Evolutionary conservation across 2,329 filamentous ascomycete genomes (phyloP), one percentile per base, ranked within the genome.

Genomic region (Epichloe glyceriae): DNA sequence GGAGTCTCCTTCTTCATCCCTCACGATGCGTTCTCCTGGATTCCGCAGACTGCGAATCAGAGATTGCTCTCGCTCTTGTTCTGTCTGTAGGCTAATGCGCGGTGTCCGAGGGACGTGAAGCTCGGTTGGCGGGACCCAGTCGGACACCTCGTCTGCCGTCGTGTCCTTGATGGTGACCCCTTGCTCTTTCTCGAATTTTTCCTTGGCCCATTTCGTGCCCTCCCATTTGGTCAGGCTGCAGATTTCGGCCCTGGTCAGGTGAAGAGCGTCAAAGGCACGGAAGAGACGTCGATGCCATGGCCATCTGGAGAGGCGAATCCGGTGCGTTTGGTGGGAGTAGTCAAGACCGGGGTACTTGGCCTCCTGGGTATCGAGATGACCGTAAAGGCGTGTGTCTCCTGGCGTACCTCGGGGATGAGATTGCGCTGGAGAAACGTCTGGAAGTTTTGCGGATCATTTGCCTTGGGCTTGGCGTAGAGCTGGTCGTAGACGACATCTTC

Each of bases 271-370:
- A 60, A 91, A 88, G 30, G 85, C 84, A 40, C 81, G 78, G 65
- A 91, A 90, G 12, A 91, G 76, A 52, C 82, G 78, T 54, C 80
- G 76, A 65, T 91, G 86, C 79, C 86, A 88, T 15, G 76, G 78
- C 73, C 85, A 90, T 53, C 85, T 82, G 58, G 81, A 78, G 8
- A 91, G 79, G n/a, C 86, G 83, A 64, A 85, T 82, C 56, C 85
- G 83, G 66, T 91, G 86, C 7, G 83, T 84, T 22, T 69, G 71
- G 62, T 86, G 74, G 53, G 77, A 81, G 71, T 91, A 91, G 71
- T 91, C 86, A 51, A 91, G 78, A 33, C 86, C 86, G 0, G 86
- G 86, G 57, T 90, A 90, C 59, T 87, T 86, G 57, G 86, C 85
- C 70, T 91, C 86, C 57, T 84, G 79, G 26, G 83, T 88, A 62